Base-by-base conservation (phyloP, 164 flowering plant genomes). In the Buxus sempervirens region DNA sequence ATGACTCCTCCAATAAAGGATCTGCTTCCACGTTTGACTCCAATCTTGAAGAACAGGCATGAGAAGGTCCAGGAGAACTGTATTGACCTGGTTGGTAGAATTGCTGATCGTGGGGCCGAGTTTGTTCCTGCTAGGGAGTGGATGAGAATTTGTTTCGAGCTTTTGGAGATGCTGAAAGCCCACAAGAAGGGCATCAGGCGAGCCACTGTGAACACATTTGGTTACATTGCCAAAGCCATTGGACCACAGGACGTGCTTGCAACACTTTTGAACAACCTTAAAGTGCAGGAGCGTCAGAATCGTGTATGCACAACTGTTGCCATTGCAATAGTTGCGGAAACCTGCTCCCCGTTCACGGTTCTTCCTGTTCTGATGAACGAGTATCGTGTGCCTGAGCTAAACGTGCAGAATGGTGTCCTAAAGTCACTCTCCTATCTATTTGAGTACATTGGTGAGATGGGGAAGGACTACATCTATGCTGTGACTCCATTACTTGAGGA, bases 231-330 rank as follows among this genome's bases (percentile, higher is more conserved):
- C 1, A 95, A 92, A 76, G 98, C 99, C 69, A 95, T 92, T 73
- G 99, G 98, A 1, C 99, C 98, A 15, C 99, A 95, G 68, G 99
- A 92, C 81, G 99, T 95, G 23, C 77, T 95, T 69, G 99, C 98
- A 25, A 95, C 99, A 1, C 73, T 95, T 26, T 63, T 95, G 79
- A 95, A 95, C 84, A 95, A 95, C 74, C 90, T 95, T 36, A 95
- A 95, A 77, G 99, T 95, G 48, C 98, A 95, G 77, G 99, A 92
- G 78, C 88, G 97, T 60, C 99, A 92, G 72, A 95, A 95, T 72
- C 99, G 99, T 82, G 99, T 95, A 9, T 92, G 99, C 78, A 95
- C 99, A 14, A 95, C 98, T 24, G 97, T 95, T 51, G 98, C 99
- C 28, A 95, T 95, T 73, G 98, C 98, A 12, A 95, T 95, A 26